Evolutionary conservation across 345 rosid species (phyloP).

Genomic region (Heritiera fomes): DNA sequence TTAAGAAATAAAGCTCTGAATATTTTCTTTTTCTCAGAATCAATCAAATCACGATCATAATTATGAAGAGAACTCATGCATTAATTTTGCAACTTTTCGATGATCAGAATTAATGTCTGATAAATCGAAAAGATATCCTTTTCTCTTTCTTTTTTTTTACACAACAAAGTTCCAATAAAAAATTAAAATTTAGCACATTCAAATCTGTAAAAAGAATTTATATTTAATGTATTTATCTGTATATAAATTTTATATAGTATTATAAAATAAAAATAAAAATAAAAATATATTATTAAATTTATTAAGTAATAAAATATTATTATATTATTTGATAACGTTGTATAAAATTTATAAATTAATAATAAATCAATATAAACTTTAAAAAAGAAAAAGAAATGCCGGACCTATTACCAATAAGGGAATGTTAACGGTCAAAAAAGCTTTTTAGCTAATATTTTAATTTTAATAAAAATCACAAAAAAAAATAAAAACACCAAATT

Average conservation of each 20-base stretch:
- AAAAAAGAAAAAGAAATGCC: background rate
- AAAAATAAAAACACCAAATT: background rate
- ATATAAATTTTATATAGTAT: too few species aligned
- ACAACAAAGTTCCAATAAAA: too few species aligned
- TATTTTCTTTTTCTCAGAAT: background rate
- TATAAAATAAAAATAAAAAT: too few species aligned
- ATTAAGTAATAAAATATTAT: too few species aligned
- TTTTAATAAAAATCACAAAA: background rate
- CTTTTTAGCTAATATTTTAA: background rate
- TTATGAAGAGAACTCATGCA: background rate
- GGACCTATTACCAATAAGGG: background rate
- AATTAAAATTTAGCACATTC: too few species aligned
- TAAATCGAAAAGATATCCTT: background rate
- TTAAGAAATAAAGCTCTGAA: background rate
- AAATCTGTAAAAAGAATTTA: too few species aligned
- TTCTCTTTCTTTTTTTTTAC: background rate
- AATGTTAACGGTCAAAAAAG: constrained; percentile 23
- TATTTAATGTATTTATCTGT: too few species aligned
- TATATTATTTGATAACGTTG: too few species aligned
- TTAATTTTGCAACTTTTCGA: background rate
- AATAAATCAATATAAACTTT: background rate
- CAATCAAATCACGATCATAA: background rate
- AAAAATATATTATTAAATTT: too few species aligned
- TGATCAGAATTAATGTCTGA: background rate
- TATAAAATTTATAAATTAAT: too few species aligned